phyloP scores from a whole-genome alignment of 2,329 filamentous ascomycete genomes.

The Colletotrichum echinochloae region DNA sequence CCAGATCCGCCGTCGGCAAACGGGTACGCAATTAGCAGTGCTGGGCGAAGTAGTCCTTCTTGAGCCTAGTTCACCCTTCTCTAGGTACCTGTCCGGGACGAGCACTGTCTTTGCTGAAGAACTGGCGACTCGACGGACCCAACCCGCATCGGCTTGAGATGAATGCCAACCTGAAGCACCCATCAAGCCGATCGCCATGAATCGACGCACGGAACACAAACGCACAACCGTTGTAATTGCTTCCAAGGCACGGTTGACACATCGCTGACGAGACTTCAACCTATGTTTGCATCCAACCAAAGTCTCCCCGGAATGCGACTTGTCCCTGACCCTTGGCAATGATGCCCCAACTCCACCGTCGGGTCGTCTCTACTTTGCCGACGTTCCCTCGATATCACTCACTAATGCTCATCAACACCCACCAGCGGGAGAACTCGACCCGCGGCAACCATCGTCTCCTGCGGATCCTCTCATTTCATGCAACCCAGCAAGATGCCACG shows the following conservation, averaged over 20 bases:
- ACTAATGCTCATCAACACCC: neutral
- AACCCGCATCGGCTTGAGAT: neutral
- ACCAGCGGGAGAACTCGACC: neutral
- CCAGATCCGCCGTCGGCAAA: conserved; percentile 2
- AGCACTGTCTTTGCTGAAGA: conserved; percentile 32
- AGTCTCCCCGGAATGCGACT: neutral
- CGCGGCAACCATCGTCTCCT: neutral
- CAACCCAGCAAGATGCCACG: neutral
- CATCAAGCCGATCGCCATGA: neutral
- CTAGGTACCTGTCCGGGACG: conserved; percentile 6
- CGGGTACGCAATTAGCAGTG: neutral
- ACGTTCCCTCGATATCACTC: neutral
- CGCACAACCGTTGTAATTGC: too few relatives aligned
- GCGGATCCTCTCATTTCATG: neutral
- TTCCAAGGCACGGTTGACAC: too few relatives aligned
- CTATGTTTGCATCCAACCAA: neutral
- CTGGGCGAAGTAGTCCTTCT: conserved; percentile 9
- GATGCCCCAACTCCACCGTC: too few relatives aligned
- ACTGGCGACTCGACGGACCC: neutral
- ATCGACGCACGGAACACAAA: neutral
- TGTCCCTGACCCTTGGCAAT: neutral
- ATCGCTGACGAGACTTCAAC: neutral
- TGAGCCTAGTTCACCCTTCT: conserved; percentile 1
- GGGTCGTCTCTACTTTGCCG: too few relatives aligned
- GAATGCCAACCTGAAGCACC: conserved; percentile 4